Base-by-base conservation (phyloP, 768 basidiomycete genomes). In the Leccinum variicolor region DNA sequence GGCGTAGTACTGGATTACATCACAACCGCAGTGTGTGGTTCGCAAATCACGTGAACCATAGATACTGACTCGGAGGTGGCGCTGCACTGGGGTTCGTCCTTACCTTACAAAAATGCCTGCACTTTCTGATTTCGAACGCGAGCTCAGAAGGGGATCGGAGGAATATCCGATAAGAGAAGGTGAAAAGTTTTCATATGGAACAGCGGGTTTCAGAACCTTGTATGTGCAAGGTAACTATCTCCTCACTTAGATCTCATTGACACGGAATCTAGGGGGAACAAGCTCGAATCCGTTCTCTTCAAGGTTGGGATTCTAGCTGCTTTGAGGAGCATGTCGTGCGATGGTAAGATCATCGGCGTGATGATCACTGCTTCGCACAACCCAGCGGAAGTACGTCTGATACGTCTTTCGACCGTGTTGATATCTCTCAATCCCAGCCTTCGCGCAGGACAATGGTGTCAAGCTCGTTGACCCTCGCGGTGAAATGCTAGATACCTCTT, bases 281-380 rank as follows among this genome's bases (percentile, higher is more conserved):
- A 77, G 19, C 81, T 98, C 28, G 93, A 95, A 66, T 89, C 89
- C 10, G 94, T 96, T n/a, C 79, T 99, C 62, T 98, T 97, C 77
- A 84, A 94, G 63, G 89, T 96, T 14, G 97, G 93, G 11, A 75
- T 98, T 41, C 77, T 99, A 17, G 97, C 97, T 47, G 91, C 83
- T 6, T 79, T 99, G 51, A 78, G 97, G 57, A 98, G 94, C 76
- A 97, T 89, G 77, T 87, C 84, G 61, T 80, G 94, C n/a, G 87
- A 89, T 68, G 94, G 97, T 26, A 89, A 87, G 69, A 88, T 87
- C 25, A 90, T 99, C 65, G 97, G 97, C 15, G 92, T 98, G 21
- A 98, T 99, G 97, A 88, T 99, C 69, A 99, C 97, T 36, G 97
- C 97, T 3, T 96, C 94, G n/a, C 97, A 99, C 74, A 99, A 99